Base-by-base conservation (phyloP, 1,284 basidiomycete species). In the Sparassis latifolia region DNA sequence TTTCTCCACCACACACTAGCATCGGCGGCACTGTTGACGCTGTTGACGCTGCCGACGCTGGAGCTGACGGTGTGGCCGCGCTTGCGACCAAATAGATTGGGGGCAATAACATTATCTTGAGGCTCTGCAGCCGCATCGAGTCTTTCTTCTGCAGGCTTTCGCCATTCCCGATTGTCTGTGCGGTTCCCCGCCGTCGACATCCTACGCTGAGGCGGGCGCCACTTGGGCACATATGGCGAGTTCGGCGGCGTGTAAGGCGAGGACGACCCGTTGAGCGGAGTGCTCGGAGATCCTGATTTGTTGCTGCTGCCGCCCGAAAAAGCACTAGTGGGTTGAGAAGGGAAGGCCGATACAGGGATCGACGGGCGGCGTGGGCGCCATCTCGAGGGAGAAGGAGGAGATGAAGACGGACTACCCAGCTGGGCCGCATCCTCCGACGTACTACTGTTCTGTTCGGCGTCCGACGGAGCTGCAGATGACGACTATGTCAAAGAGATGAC, bases 121-220 rank as follows among this genome's bases (percentile, higher is more conserved):
- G 12, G 12, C 12, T 38, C 33, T 4, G 12, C 7, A 9, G 31
- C 32, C 27, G 10, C 28, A 12, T 10, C 31, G 9, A 33, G 20
- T 10, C 32, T 46, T 20, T 20, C 20, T 6, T 28, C 44, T 4
- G 32, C 37, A 46, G 31, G 44, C 20, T 33, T 6, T 7, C 44
- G 44, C 44, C 44, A 46, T 5, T 33, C 32, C 4, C 27, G 4
- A n/a, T 30, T 31, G 27, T 47, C 45, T 10, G 45, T 12, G 10
- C 27, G 44, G n/a, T 31, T 20, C n/a, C 10, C 44, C 4, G 44
- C 33, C 33, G 32, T 27, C 10, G 45, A 29, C 35, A 12, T 47
- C n/a, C 45, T 33, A 42, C 44, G 50, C 33, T 42, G 45, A 28
- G 38, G 49, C 39, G 30, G 32, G n/a, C 45, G 46, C 46, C 45